Base-by-base conservation (phyloP, 495 filamentous ascomycete genomes). In the Penicillium ucsense region DNA sequence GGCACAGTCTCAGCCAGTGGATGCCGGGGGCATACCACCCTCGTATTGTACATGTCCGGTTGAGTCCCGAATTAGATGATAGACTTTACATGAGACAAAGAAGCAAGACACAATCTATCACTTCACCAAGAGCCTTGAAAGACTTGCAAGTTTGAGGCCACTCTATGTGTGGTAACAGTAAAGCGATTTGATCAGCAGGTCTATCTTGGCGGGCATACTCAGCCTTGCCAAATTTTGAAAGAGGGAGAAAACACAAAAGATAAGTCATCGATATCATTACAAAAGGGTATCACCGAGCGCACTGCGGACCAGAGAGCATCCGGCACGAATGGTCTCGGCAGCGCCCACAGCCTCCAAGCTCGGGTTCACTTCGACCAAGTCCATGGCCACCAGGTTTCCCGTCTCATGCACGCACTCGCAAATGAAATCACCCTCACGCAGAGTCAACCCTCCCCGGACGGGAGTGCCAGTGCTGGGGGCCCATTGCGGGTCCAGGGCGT, bases 351-450 rank as follows among this genome's bases (percentile, higher is more conserved):
- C 68, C 53, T 86, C 90, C 51, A 94, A 68, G 49, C 79, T 85
- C 6, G 91, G 91, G 71, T 99, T 99, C 48, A 99, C 94, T 68
- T 99, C 92, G 12, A 88, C 94, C 61, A 99, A 70, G 64, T 99
- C 92, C 71, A 99, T 81, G 8, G 91, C 89, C 5, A 97, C 75
- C 48, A 97, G 64, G 59, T 82, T 89, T 28, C 94, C 94, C 3
- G 90, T 95, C 73, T 90, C 81, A 61, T 95, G 89, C 31, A 99
- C 88, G 56, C 83, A 88, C 70, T 99, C 92, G 56, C 89, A 94
- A 67, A 99, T 99, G 71, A 85, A 99, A 62, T 97, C 94, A 38
- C 94, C 92, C 71, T 99, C 92, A 37, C 92, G 77, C 55, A 99
- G 75, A 10, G 94, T 99, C 65, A 99, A 63, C 0, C 92, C 92